These are phyloP conservation scores for Trichoderma guizhouense DNA, from an alignment of 2,329 filamentous ascomycete genomes.

Conservation along the genomic window DNA sequence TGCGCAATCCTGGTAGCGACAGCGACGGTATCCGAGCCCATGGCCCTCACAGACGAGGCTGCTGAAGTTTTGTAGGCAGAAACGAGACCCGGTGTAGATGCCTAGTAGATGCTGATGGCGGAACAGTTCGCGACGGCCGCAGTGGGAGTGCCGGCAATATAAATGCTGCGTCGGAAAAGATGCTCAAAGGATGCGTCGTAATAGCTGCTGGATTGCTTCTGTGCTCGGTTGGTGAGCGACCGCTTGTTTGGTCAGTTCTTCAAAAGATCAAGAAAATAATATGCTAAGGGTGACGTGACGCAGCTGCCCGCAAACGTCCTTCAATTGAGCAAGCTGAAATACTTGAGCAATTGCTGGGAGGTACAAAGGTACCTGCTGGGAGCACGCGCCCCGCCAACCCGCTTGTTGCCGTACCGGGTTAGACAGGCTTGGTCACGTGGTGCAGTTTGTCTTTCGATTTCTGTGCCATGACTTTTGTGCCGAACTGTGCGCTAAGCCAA, in stretches of 20 bases:
- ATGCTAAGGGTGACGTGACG: constrained; percentile 16
- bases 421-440: background rate
- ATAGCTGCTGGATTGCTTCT: background rate
- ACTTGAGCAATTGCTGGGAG: background rate
- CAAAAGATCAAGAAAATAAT: background rate
- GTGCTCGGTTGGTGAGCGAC: background rate
- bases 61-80: background rate
- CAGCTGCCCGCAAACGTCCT: constrained; percentile 19
- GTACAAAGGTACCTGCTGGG: background rate
- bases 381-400: background rate
- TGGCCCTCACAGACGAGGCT: constrained; percentile 29
- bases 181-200: background rate
- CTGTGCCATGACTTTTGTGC: background rate
- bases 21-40: constrained; percentile 31
- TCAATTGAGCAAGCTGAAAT: constrained; percentile 17
- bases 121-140: background rate
- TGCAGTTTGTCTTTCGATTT: background rate
- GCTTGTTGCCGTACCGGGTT: background rate
- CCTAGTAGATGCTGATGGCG: background rate
- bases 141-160: background rate
- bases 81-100: background rate
- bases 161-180: background rate
- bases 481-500: background rate
- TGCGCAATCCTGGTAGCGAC: constrained; percentile 31
- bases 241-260: background rate